A percentile compares a stretch with the other conserved stretches of the same genome.
These are phyloP conservation scores for Fomitopsis serialis DNA, from an alignment of 768 basidiomycete genomes.

Conservation along the genomic window DNA sequence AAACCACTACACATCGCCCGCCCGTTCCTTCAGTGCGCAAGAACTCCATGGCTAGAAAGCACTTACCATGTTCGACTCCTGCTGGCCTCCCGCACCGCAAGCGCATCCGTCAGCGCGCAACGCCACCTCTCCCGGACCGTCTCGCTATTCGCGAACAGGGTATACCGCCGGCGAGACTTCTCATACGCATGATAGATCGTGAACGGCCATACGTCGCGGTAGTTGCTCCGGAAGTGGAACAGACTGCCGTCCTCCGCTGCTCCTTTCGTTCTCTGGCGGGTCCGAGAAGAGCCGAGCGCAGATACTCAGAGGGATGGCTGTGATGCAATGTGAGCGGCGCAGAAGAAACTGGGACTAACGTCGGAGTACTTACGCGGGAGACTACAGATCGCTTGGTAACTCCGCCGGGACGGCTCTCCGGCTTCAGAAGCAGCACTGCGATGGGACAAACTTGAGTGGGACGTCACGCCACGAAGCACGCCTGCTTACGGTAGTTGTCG, in stretches of 20 bases:
- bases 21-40: background rate
- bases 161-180: conserved; percentile 57
- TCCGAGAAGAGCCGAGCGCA: conserved; percentile 68
- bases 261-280: conserved; percentile 55
- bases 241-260: conserved; percentile 52
- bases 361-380: conserved; percentile 49
- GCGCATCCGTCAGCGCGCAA: conserved; percentile 51
- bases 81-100: conserved; percentile 57
- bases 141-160: conserved; percentile 61
- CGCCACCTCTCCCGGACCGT: conserved; percentile 58
- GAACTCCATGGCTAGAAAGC: background rate
- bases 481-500: conserved; percentile 67
- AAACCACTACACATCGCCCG: conserved; percentile 48
- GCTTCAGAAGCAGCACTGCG: conserved; percentile 59
- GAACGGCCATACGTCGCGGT: conserved; percentile 65
- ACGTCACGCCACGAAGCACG: background rate
- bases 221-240: conserved; percentile 49
- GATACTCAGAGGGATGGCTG: conserved; percentile 76
- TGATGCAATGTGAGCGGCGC: background rate
- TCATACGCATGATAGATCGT: conserved; percentile 67
- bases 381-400: conserved; percentile 47
- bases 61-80: conserved; percentile 70
- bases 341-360: background rate
- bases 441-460: background rate
- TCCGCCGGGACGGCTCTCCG: conserved; percentile 49